These are phyloP conservation scores for Nidularia pulvinata DNA, from an alignment of 768 basidiomycete genomes.

Conservation along the genomic window DNA sequence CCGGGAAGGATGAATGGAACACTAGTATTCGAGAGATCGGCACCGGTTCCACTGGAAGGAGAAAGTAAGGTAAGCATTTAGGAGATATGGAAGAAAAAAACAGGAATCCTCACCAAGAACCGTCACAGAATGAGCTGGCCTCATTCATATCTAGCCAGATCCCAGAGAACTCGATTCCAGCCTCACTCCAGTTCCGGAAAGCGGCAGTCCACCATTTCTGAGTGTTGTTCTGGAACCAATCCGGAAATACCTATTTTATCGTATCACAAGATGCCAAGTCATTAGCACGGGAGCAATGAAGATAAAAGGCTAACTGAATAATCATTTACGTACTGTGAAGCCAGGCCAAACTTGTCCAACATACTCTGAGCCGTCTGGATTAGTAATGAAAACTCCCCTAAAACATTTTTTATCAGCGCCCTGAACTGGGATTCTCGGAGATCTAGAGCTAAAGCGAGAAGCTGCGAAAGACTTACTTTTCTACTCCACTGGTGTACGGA, in stretches of 20 bases:
- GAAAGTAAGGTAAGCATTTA: neutral
- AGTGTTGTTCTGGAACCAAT: conserved; percentile 26
- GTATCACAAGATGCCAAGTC: too few species aligned
- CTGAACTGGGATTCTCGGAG: neutral
- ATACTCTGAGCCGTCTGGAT: conserved; percentile 72
- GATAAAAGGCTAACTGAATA: neutral
- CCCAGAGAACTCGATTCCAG: conserved; percentile 26
- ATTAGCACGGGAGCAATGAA: neutral
- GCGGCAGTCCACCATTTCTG: conserved; percentile 29
- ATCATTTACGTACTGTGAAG: conserved; percentile 43
- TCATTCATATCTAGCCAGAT: conserved; percentile 34
- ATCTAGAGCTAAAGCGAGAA: neutral
- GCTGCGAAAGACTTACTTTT: conserved; percentile 38
- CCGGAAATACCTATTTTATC: conserved; percentile 19
- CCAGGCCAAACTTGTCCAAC: conserved; percentile 82
- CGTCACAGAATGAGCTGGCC: conserved; percentile 30
- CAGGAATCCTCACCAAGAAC: conserved; percentile 24
- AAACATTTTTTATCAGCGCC: neutral
- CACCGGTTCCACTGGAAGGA: conserved; percentile 48
- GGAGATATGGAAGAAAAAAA: neutral
- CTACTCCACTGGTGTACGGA: conserved; percentile 62
- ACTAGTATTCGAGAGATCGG: conserved; percentile 53
- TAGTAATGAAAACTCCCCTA: conserved; percentile 74
- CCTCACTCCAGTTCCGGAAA: conserved; percentile 23
- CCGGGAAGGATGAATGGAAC: conserved; percentile 60